Evolutionary conservation across 1,139 yeast species (phyloP).

Genomic region (Scheffersomyces insectosa): DNA sequence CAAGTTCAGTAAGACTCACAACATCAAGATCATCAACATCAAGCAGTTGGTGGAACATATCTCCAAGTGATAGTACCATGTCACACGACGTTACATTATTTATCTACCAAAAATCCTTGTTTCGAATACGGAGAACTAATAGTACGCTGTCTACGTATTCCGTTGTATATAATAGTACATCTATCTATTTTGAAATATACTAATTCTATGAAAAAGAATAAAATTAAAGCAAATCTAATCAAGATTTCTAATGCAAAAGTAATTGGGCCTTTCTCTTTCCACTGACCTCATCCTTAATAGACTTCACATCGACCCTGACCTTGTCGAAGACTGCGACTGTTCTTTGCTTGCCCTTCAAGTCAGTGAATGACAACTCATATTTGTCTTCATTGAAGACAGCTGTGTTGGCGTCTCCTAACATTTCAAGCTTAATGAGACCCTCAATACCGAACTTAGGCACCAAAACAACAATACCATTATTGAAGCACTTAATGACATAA

Average conservation of each 20-base stretch:
- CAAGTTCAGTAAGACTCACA: slow-evolving; percentile 61
- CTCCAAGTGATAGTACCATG: not conserved
- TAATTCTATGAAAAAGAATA: too few species aligned
- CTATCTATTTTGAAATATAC: too few species aligned
- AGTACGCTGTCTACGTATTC: too few species aligned
- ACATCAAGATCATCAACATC: slow-evolving; percentile 76
- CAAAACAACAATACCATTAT: slow-evolving; percentile 90
- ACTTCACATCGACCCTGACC: slow-evolving; percentile 78
- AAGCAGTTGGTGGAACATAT: slow-evolving; percentile 66
- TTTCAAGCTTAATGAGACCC: slow-evolving; percentile 82
- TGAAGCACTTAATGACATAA: slow-evolving; percentile 86
- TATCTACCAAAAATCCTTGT: too few species aligned
- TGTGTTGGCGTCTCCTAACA: slow-evolving; percentile 62
- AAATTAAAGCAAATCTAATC: too few species aligned
- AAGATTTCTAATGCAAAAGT: slow-evolving; percentile 40
- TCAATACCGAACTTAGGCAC: slow-evolving; percentile 99
- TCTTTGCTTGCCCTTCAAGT: slow-evolving; percentile 42
- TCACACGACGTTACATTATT: too few species aligned
- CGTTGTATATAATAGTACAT: too few species aligned
- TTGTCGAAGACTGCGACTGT: slow-evolving; percentile 78
- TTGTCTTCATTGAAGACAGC: slow-evolving; percentile 78
- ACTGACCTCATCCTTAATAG: slow-evolving; percentile 80
- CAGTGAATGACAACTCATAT: slow-evolving; percentile 63
- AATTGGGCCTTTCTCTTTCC: slow-evolving; percentile 94
- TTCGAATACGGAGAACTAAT: too few species aligned